Percentiles rank a stretch among this genome's conserved stretches.
phyloP scores from a whole-genome alignment of 805 yeast genomes.

The Wickerhamiella kurtzmanii region DNA sequence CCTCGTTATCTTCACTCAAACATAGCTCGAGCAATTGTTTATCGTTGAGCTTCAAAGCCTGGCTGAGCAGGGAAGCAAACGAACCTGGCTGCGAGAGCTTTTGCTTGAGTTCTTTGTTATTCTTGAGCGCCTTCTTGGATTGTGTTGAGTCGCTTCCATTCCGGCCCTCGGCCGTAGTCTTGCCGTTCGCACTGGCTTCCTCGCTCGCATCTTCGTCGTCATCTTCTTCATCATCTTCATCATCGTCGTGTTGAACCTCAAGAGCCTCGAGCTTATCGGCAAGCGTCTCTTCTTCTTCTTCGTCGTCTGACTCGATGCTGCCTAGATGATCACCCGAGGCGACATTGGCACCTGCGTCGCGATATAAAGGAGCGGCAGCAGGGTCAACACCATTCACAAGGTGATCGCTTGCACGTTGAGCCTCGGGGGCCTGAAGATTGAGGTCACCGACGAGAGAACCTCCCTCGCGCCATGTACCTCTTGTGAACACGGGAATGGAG shows the following conservation, averaged over 20 bases:
- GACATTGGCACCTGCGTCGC: conserved; percentile 24
- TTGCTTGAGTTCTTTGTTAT: conserved; percentile 28
- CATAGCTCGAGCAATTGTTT: conserved; percentile 77
- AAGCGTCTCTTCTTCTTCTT: conserved; percentile 30
- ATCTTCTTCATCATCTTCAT: conserved; percentile 13
- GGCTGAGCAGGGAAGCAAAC: conserved; percentile 69
- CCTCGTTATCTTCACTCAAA: conserved; percentile 39
- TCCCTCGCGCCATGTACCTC: conserved; percentile 24
- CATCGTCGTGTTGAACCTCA: conserved; percentile 17
- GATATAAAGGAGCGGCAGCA: conserved; percentile 31
- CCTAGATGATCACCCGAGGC: conserved; percentile 27
- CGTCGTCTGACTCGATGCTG: conserved; percentile 22
- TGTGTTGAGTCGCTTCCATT: background rate
- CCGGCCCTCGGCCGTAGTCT: background rate
- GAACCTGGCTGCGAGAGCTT: conserved; percentile 54
- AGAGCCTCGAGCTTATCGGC: conserved; percentile 30
- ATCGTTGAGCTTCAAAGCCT: conserved; percentile 79
- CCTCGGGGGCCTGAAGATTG: conserved; percentile 9
- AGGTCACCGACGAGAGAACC: background rate
- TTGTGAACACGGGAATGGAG: conserved; percentile 23
- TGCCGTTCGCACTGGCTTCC: conserved; percentile 7
- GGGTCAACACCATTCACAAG: conserved; percentile 27
- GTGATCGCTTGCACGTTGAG: conserved; percentile 17
- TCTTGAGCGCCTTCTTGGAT: conserved; percentile 13
- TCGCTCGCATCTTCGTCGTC: conserved; percentile 7